Conservation (phyloP, 2,329 filamentous ascomycete genomes). For the Claviceps sorghi region DNA sequence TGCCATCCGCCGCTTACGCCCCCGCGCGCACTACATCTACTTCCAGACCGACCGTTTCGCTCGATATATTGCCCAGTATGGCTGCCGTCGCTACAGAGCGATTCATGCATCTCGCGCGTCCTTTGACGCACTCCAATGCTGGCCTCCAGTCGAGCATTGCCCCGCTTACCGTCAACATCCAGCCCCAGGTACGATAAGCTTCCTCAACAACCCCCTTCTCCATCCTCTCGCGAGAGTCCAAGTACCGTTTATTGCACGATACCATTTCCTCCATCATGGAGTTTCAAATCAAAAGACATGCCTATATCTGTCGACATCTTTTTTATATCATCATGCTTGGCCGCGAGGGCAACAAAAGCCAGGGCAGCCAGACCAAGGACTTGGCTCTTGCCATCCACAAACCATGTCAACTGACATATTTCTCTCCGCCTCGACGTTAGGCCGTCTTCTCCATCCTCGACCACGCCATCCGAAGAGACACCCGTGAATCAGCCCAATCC, state of each 20-base stretch:
- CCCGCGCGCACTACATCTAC: slow-evolving; percentile 1
- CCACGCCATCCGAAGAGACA: slow-evolving; percentile 81
- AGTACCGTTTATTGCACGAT: background rate
- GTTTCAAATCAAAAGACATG: background rate
- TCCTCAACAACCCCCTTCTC: background rate
- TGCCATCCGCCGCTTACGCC: slow-evolving; percentile 8
- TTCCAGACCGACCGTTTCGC: slow-evolving; percentile 6
- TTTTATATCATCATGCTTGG: background rate
- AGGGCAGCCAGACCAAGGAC: background rate
- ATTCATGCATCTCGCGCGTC: slow-evolving; percentile 89
- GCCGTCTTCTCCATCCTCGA: slow-evolving; percentile 70
- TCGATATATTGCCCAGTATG: slow-evolving; percentile 47
- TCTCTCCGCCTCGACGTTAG: slow-evolving; percentile 20
- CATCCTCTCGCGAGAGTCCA: background rate
- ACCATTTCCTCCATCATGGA: background rate
- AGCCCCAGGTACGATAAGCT: slow-evolving; percentile 64
- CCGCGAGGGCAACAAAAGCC: background rate
- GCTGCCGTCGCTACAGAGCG: slow-evolving; percentile 60
- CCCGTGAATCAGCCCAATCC: slow-evolving; percentile 54
- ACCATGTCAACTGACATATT: background rate
- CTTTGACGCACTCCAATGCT: slow-evolving; percentile 67
- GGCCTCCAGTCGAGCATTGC: slow-evolving; percentile 74
- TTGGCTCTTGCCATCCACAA: background rate
- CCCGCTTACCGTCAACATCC: slow-evolving; percentile 86
- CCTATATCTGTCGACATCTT: background rate